phyloP scores from a whole-genome alignment of 2,329 filamentous ascomycete genomes.

The Sordariomycetes sp. region DNA sequence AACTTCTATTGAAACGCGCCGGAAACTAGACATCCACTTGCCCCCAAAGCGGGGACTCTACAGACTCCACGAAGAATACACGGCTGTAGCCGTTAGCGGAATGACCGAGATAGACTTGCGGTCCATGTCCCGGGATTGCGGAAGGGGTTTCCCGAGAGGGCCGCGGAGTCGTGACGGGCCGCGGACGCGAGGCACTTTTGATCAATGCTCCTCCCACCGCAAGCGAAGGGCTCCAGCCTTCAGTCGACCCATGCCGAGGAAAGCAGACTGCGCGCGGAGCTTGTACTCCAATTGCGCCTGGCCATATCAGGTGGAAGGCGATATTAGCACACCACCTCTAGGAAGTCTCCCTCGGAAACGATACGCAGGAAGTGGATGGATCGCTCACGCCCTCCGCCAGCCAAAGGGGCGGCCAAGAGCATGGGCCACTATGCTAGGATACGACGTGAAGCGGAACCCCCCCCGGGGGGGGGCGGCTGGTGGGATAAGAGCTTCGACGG shows the following conservation, averaged over 20 bases:
- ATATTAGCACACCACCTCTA: background rate
- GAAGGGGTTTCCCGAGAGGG: background rate
- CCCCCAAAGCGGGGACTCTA: too few relatives aligned
- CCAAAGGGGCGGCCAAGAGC: background rate
- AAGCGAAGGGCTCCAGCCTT: background rate
- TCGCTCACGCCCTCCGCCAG: background rate
- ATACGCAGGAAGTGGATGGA: constrained; percentile 3
- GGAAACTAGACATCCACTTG: background rate
- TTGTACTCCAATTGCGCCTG: background rate
- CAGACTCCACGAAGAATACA: too few relatives aligned
- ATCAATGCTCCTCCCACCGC: background rate
- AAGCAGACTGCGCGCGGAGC: background rate
- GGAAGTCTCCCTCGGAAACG: background rate
- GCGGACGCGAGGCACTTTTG: background rate
- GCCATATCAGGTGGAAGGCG: background rate
- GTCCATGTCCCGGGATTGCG: background rate
- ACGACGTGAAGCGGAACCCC: background rate
- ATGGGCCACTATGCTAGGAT: constrained; percentile 3
- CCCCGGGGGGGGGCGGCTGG: background rate
- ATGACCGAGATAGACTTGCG: too few relatives aligned
- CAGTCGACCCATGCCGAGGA: background rate
- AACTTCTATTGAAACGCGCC: background rate
- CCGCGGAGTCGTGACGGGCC: background rate
- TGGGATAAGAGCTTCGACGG: background rate
- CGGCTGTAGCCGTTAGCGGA: too few relatives aligned